A percentile compares a stretch with the other conserved stretches of the same genome.
Evolutionary conservation across 2,329 filamentous ascomycete species (phyloP).

Genomic region (Trichophyton rubrum): DNA sequence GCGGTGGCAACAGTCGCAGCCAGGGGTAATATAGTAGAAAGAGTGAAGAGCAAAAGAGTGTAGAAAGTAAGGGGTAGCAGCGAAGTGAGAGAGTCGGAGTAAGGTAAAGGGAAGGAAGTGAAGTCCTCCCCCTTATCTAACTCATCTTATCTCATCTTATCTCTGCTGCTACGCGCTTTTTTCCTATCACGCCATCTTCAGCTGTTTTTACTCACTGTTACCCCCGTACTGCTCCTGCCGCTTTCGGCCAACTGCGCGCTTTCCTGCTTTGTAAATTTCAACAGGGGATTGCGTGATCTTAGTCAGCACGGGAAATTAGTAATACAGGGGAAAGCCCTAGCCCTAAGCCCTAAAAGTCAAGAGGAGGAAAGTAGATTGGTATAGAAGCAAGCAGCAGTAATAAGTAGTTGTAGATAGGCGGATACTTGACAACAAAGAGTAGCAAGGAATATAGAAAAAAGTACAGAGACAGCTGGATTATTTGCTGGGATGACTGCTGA

Average conservation of each 20-base stretch:
- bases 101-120: not conserved
- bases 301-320: not conserved
- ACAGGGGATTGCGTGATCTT: not conserved
- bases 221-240: not conserved
- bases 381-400: no score
- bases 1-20: not conserved
- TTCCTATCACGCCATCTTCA: not conserved
- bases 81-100: not conserved
- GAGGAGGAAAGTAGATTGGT: no score
- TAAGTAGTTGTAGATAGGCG: not conserved
- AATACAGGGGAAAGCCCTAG: not conserved
- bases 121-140: constrained; percentile 1
- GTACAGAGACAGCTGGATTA: not conserved
- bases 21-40: no score
- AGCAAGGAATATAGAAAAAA: not conserved
- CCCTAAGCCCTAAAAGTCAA: not conserved
- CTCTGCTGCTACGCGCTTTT: no score
- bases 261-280: not conserved
- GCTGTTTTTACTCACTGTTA: not conserved
- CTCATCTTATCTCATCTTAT: not conserved
- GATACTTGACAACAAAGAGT: not conserved
- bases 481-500: not conserved
- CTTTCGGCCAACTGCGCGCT: not conserved
- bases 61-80: not conserved
- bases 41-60: not conserved